Conservation (phyloP, 176 grass and related monocot genomes). For the Thalia dealbata region DNA sequence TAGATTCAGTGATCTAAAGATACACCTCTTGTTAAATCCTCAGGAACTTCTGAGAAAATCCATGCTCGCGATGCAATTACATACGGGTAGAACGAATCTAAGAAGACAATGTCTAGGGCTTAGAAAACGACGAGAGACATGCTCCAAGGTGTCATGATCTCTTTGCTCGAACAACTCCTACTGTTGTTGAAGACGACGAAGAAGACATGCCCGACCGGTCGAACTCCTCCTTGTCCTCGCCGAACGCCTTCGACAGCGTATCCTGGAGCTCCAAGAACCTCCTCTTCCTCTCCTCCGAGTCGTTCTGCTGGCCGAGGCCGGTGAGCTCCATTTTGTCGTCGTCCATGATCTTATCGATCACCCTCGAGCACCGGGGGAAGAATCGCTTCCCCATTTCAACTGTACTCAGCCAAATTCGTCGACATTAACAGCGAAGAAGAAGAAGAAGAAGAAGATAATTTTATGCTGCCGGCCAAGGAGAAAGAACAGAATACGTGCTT, state of each 20-base stretch:
- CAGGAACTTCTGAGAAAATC: too few relatives aligned
- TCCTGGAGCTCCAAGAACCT: slow-evolving; percentile 58
- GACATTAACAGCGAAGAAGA: not conserved
- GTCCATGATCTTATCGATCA: slow-evolving; percentile 62
- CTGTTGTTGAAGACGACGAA: slow-evolving; percentile 28
- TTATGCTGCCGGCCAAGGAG: not conserved
- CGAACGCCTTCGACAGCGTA: slow-evolving; percentile 47
- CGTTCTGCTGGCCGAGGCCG: slow-evolving; percentile 28
- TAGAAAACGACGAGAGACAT: too few relatives aligned
- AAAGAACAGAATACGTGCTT: not conserved
- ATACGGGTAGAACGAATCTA: too few relatives aligned
- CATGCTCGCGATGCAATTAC: too few relatives aligned
- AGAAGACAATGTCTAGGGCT: not conserved
- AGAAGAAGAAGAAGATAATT: not conserved
- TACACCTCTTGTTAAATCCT: too few relatives aligned
- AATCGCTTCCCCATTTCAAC: slow-evolving; percentile 66
- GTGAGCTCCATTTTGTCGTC: slow-evolving; percentile 28
- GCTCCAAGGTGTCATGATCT: too few relatives aligned
- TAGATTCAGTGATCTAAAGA: too few relatives aligned
- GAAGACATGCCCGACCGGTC: slow-evolving; percentile 29
- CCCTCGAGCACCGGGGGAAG: slow-evolving; percentile 65
- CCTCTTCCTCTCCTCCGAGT: slow-evolving; percentile 35
- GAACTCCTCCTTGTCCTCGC: slow-evolving; percentile 61
- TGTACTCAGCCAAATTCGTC: slow-evolving; percentile 12
- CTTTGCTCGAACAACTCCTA: slow-evolving; percentile 14